Base-by-base conservation (phyloP, 495 filamentous ascomycete species). In the Penicillium waksmanii region DNA sequence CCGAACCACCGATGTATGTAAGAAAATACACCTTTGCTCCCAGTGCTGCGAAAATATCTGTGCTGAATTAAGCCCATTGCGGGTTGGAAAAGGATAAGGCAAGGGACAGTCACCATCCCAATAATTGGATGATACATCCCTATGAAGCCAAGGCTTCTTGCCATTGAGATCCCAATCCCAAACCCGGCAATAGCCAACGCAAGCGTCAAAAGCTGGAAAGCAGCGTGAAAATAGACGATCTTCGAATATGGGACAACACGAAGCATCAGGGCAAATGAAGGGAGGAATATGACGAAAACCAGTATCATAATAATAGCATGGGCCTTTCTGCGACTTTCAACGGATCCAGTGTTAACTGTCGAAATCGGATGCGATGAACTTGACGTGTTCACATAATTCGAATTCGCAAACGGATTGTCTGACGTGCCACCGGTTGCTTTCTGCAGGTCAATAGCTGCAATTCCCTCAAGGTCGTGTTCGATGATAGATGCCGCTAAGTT, bases 1-100 rank as follows among this genome's bases (percentile, higher is more conserved):
- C 90, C 90, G 57, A 80, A 83, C 89, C 90, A 92, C 63, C 88
- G 84, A 66, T 93, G 90, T 4, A 72, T 64, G 55, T 85, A 73
- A n/a, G 81, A 83, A 68, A 87, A 76, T 5, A 76, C 6, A 11
- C 82, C 82, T 12, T 86, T 86, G 6, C 57, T 44, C 25, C 77
- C 67, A 2, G 73, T 67, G 57, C 80, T 81, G 12, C 73, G 40
- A 62, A 82, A 77, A 40, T 72, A 65, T 34, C 53, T 35, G 64
- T 93, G 90, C 60, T 93, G 90, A 3, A 88, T 13, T 1, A 81
- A 63, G 18, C 89, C 90, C 42, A 89, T 76, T 5, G 82, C 65
- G 5, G 87, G 88, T 67, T 93, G 90, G 40, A 91, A 66, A 15
- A 80, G 67, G n/a, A 89, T 63, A 15, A 89, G 69, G 8, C 58